Percentiles rank a stretch among this genome's conserved stretches.
phyloP scores from a whole-genome alignment of 345 rosid genomes.

The Dimocarpus longan region DNA sequence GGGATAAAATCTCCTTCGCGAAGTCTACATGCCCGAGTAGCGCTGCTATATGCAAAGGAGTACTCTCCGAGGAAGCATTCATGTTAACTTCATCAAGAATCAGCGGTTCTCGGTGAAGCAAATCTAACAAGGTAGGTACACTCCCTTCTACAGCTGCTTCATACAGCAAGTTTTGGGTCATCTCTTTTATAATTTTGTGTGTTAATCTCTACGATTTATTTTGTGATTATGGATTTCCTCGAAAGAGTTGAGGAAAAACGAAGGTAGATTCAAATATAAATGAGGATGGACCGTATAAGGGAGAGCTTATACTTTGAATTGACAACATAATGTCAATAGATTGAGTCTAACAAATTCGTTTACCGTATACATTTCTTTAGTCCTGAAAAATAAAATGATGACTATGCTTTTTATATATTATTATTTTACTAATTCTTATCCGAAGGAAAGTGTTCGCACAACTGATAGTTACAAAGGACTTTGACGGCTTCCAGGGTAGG shows the following conservation, averaged over 20 bases:
- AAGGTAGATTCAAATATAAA: neutral
- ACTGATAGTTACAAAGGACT: neutral
- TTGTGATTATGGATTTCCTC: neutral
- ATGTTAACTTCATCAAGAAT: slow-evolving; percentile 13
- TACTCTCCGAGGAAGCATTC: neutral
- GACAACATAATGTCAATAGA: neutral
- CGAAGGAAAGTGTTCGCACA: too few relatives aligned
- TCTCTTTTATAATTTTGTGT: neutral
- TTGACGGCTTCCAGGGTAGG: neutral
- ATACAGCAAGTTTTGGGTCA: neutral
- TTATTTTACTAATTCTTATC: neutral
- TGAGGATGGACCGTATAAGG: neutral
- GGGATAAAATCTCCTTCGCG: slow-evolving; percentile 14
- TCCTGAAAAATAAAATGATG: neutral
- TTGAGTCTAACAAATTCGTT: neutral
- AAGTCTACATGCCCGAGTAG: slow-evolving; percentile 31
- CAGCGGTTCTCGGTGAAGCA: slow-evolving; percentile 7
- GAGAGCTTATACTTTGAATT: neutral
- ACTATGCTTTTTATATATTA: too few relatives aligned
- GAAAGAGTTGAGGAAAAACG: neutral
- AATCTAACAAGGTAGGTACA: neutral
- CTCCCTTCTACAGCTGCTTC: slow-evolving; percentile 16
- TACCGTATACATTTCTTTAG: neutral
- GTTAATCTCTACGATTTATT: neutral
- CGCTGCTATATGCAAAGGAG: slow-evolving; percentile 20